These are phyloP conservation scores for Coemansia biformis DNA, from an alignment of 192 early-diverging fungal species.

Conservation along the genomic window DNA sequence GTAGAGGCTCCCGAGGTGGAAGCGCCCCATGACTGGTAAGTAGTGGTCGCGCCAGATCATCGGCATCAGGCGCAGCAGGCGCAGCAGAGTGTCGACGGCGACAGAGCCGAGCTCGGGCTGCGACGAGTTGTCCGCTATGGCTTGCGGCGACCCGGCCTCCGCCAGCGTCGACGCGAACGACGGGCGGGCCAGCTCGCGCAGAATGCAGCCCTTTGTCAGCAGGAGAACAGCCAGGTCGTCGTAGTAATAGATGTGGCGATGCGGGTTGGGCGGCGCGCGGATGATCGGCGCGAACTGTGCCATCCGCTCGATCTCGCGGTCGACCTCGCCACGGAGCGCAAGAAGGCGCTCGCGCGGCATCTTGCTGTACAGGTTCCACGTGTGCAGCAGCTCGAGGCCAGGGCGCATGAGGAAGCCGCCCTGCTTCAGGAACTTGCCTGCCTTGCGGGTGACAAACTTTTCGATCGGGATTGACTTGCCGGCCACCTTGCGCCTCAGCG, in stretches of 20 bases:
- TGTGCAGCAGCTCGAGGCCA: constrained; percentile 68
- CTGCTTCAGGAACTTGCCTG: constrained; percentile 66
- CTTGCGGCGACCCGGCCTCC: not conserved
- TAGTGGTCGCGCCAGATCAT: constrained; percentile 63
- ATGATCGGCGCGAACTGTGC: constrained; percentile 21
- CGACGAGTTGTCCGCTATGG: not conserved
- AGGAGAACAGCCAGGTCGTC: constrained; percentile 75
- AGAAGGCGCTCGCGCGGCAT: constrained; percentile 54
- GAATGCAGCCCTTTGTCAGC: constrained; percentile 61
- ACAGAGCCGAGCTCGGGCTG: constrained; percentile 5
- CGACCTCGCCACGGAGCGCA: constrained; percentile 43
- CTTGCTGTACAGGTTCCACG: constrained; percentile 69
- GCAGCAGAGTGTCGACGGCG: constrained; percentile 24
- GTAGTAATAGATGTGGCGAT: constrained; percentile 53
- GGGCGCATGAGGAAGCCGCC: constrained; percentile 66
- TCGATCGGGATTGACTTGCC: constrained; percentile 83
- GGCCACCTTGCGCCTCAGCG: constrained; percentile 68
- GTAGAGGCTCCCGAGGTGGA: constrained; percentile 56
- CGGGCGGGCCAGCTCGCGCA: constrained; percentile 58
- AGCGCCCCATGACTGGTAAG: constrained; percentile 53
- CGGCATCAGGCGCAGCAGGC: constrained; percentile 52
- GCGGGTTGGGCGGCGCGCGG: constrained; percentile 21
- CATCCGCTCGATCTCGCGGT: constrained; percentile 47
- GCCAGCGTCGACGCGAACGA: constrained; percentile 27
- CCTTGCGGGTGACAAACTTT: constrained; percentile 82